Evolutionary conservation across 805 yeast genomes (phyloP).

Genomic region (Yarrowia alimentaria): DNA sequence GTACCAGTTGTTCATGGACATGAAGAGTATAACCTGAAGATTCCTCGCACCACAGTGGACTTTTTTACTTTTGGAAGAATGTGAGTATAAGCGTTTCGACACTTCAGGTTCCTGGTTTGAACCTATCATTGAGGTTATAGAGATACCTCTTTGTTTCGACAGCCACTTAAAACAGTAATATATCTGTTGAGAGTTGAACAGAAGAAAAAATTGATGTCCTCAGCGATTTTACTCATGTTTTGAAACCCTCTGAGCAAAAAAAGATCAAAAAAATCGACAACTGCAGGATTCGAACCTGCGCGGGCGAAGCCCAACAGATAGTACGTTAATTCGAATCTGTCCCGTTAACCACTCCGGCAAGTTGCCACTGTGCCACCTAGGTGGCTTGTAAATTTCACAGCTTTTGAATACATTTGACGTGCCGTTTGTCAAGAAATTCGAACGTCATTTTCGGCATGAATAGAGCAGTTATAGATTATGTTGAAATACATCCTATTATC

Average conservation of each 20-base stretch:
- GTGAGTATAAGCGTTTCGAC: too few species aligned
- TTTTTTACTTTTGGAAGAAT: too few species aligned
- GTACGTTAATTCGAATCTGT: constrained; percentile 27
- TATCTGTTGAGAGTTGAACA: background rate
- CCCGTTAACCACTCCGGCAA: constrained; percentile 28
- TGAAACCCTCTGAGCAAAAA: too few species aligned
- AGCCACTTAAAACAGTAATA: background rate
- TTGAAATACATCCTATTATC: too few species aligned
- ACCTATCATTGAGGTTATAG: too few species aligned
- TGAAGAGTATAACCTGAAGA: too few species aligned
- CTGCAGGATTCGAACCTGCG: constrained; percentile 42
- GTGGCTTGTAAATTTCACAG: background rate
- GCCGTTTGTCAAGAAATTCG: background rate
- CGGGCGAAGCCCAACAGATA: constrained; percentile 38
- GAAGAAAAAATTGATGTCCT: background rate
- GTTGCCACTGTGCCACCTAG: constrained; percentile 23
- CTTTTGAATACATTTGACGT: background rate
- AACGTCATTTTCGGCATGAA: too few species aligned
- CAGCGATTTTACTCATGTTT: too few species aligned
- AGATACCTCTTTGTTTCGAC: background rate
- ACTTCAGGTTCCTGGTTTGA: too few species aligned
- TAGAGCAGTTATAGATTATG: too few species aligned
- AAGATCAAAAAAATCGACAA: constrained; percentile 36
- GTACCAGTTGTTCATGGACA: too few species aligned
- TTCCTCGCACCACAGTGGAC: too few species aligned